These are phyloP conservation scores for Candida glaebosa DNA, from an alignment of 805 yeast species.

Conservation along the genomic window DNA sequence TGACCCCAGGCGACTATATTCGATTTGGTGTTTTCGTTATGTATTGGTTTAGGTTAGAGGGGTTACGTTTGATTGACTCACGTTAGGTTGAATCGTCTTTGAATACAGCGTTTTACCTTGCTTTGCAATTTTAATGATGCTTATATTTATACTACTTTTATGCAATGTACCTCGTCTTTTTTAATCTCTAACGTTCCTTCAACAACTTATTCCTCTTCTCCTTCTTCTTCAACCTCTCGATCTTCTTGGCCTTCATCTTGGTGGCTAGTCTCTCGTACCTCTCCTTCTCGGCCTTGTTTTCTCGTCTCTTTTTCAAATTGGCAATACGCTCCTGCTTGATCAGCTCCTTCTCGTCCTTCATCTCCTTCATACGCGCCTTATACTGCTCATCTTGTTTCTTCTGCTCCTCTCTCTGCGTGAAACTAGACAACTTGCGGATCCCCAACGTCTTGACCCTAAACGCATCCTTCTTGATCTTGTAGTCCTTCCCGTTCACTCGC, in stretches of 20 bases:
- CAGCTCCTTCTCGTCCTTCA: conserved; percentile 75
- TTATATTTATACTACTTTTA: too few relatives aligned
- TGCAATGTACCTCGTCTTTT: too few relatives aligned
- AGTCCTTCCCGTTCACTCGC: conserved; percentile 63
- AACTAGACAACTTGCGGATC: conserved; percentile 46
- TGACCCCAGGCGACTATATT: too few relatives aligned
- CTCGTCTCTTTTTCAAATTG: conserved; percentile 68
- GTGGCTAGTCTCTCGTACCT: conserved; percentile 78
- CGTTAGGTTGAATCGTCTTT: too few relatives aligned
- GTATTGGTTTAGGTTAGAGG: too few relatives aligned
- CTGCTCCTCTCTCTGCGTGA: conserved; percentile 66
- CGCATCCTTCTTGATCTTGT: conserved; percentile 69
- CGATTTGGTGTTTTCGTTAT: too few relatives aligned
- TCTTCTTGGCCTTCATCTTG: conserved; percentile 88
- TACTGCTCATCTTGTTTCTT: conserved; percentile 61
- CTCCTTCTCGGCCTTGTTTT: conserved; percentile 82
- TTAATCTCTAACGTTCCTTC: conserved; percentile 85
- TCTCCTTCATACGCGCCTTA: conserved; percentile 64
- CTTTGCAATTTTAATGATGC: too few relatives aligned
- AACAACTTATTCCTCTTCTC: conserved; percentile 94
- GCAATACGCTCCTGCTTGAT: conserved; percentile 52
- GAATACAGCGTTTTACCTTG: too few relatives aligned
- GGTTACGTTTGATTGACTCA: too few relatives aligned
- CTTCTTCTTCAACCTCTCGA: conserved; percentile 82
- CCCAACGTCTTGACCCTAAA: conserved; percentile 63